Conservation (phyloP, 2,329 filamentous ascomycete genomes). For the Decorospora gaudefroyi region DNA sequence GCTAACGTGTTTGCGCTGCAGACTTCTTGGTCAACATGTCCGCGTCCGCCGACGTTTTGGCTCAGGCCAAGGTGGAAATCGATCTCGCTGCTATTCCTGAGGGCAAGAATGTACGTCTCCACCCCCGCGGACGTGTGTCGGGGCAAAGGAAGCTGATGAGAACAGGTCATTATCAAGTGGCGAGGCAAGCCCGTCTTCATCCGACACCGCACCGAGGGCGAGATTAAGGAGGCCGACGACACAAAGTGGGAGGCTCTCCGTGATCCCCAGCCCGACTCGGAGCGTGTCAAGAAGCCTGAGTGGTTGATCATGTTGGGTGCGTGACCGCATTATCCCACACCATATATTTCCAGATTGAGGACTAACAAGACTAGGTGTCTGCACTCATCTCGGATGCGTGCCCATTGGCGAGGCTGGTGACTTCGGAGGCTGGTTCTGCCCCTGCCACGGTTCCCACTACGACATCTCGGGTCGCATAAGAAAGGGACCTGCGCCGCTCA, state of each 20-base stretch:
- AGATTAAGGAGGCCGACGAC: constrained; percentile 94
- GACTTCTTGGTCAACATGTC: constrained; percentile 99
- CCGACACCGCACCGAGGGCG: constrained; percentile 90
- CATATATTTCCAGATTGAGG: background rate
- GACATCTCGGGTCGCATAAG: constrained; percentile 98
- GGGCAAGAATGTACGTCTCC: constrained; percentile 89
- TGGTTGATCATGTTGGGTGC: constrained; percentile 98
- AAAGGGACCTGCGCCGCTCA: constrained; percentile 95
- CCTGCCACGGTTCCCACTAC: constrained; percentile 99
- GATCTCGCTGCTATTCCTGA: constrained; percentile 90
- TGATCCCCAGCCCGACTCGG: constrained; percentile 87
- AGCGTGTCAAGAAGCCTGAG: constrained; percentile 97
- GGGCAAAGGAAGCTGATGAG: constrained; percentile 22
- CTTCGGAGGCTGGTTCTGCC: constrained; percentile 99
- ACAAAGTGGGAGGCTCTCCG: constrained; percentile 81
- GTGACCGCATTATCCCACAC: background rate
- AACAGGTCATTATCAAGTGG: constrained; percentile 98
- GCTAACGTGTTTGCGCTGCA: constrained; percentile 53
- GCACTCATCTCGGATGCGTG: constrained; percentile 98
- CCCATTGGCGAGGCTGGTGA: constrained; percentile 98
- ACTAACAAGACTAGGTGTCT: constrained; percentile 70
- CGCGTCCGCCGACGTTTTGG: constrained; percentile 95
- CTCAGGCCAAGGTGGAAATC: constrained; percentile 99
- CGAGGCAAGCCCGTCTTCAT: constrained; percentile 99
- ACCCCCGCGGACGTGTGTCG: background rate